phyloP scores from a whole-genome alignment of 257 asterid species.

The Solanum chaucha region DNA sequence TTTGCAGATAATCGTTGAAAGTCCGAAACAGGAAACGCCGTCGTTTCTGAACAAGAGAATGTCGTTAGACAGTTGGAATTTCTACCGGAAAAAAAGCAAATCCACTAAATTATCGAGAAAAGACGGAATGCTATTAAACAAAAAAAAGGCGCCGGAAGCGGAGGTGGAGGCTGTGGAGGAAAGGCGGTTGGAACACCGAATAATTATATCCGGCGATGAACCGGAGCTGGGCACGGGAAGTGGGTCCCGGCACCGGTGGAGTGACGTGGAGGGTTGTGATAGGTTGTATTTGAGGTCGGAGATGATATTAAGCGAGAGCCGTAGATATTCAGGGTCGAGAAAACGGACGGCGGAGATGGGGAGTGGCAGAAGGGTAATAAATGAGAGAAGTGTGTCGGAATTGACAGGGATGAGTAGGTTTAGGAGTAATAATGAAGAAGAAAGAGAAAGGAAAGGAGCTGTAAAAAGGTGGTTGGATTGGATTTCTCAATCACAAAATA shows the following conservation, averaged over 20 bases:
- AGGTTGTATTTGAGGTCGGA: conserved; percentile 33
- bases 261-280: conserved; percentile 62
- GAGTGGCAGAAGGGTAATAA: conserved; percentile 43
- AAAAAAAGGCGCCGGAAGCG: conserved; percentile 44
- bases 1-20: conserved; percentile 39
- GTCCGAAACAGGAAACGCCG: conserved; percentile 6
- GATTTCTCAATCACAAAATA: conserved; percentile 52
- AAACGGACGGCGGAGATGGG: neutral
- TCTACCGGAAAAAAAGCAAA: conserved; percentile 3
- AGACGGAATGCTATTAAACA: conserved; percentile 7
- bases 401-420: conserved; percentile 76
- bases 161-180: conserved; percentile 17
- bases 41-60: conserved; percentile 18
- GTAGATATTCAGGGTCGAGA: conserved; percentile 8
- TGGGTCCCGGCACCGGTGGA: conserved; percentile 39
- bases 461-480: conserved; percentile 75
- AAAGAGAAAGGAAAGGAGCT: conserved; percentile 22
- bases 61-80: conserved; percentile 57
- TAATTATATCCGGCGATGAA: conserved; percentile 35
- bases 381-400: conserved; percentile 79
- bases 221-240: neutral
- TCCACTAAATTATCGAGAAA: neutral
- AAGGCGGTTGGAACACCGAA: conserved; percentile 64
- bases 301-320: conserved; percentile 23
- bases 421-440: conserved; percentile 31